Evolutionary conservation across 768 basidiomycete genomes (phyloP).

Genomic region (Leccinum rimulosum): DNA sequence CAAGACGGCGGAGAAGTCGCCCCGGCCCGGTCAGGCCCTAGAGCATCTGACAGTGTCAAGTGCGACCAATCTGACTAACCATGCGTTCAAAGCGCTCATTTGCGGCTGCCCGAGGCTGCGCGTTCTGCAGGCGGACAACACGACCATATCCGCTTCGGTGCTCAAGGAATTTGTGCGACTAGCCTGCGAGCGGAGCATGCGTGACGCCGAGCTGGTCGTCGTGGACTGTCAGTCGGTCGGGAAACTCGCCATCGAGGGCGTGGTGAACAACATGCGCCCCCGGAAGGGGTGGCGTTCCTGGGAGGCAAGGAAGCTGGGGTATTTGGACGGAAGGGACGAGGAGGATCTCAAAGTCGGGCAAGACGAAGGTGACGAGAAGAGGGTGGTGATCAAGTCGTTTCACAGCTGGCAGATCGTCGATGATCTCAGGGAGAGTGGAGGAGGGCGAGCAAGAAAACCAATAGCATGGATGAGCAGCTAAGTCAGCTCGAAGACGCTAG

Average conservation of each 20-base stretch:
- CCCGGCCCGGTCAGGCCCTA: constrained; percentile 61
- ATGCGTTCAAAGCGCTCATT: constrained; percentile 62
- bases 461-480: constrained; percentile 34
- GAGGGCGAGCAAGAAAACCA: constrained; percentile 43
- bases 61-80: constrained; percentile 61
- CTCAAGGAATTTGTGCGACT: constrained; percentile 67
- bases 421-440: constrained; percentile 62
- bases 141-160: constrained; percentile 59
- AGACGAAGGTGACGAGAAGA: constrained; percentile 74
- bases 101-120: constrained; percentile 58
- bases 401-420: constrained; percentile 87
- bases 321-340: constrained; percentile 67
- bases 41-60: constrained; percentile 72
- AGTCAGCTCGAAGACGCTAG: constrained; percentile 32
- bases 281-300: constrained; percentile 73
- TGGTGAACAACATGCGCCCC: constrained; percentile 57
- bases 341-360: constrained; percentile 68
- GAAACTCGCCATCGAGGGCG: constrained; percentile 61
- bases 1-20: constrained; percentile 18
- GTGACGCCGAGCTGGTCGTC: constrained; percentile 58
- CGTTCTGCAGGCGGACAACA: constrained; percentile 55
- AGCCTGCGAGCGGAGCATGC: constrained; percentile 44
- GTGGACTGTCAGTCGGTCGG: constrained; percentile 74
- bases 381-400: constrained; percentile 81
- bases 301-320: constrained; percentile 66